Conservation (phyloP, 2,329 filamentous ascomycete genomes). For the Ilyonectria sp. region DNA sequence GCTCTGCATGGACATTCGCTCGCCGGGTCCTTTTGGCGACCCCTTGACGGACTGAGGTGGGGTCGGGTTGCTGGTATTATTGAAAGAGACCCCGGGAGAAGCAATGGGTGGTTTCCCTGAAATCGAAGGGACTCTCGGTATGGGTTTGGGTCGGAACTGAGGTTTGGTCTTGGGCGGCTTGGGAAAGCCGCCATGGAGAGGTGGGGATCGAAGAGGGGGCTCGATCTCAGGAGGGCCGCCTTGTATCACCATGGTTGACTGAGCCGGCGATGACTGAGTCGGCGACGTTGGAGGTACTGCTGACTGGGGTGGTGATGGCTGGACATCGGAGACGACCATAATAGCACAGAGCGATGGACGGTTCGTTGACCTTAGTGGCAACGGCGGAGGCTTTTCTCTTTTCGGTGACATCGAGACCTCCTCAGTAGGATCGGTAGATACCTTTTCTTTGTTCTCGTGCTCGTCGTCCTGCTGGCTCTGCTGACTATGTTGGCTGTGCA, state of each 20-base stretch:
- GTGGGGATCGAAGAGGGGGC: constrained; percentile 17
- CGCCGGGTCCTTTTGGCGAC: constrained; percentile 44
- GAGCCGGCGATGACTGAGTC: constrained; percentile 8
- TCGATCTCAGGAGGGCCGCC: background rate
- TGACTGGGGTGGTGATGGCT: constrained; percentile 48
- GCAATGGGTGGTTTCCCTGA: constrained; percentile 28
- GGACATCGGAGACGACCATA: constrained; percentile 58
- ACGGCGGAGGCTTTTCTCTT: constrained; percentile 32
- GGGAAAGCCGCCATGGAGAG: constrained; percentile 26
- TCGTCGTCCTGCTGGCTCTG: constrained; percentile 11
- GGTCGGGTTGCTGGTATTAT: constrained; percentile 46
- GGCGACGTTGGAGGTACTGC: constrained; percentile 1
- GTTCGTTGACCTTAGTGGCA: constrained; percentile 35
- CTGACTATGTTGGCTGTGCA: constrained; percentile 29
- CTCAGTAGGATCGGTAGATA: background rate
- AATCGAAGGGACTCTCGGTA: constrained; percentile 11
- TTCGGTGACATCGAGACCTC: constrained; percentile 8
- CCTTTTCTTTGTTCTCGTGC: constrained; percentile 14
- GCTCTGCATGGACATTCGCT: constrained; percentile 20
- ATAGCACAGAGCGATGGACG: constrained; percentile 53
- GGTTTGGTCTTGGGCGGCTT: constrained; percentile 20
- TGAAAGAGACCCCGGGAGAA: constrained; percentile 30
- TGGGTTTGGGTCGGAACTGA: constrained; percentile 24
- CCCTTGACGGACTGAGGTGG: constrained; percentile 51
- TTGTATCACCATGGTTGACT: constrained; percentile 14